These are phyloP conservation scores for Plasmodium fragile DNA, from an alignment of 169 alveolate genomes.

Conservation along the genomic window DNA sequence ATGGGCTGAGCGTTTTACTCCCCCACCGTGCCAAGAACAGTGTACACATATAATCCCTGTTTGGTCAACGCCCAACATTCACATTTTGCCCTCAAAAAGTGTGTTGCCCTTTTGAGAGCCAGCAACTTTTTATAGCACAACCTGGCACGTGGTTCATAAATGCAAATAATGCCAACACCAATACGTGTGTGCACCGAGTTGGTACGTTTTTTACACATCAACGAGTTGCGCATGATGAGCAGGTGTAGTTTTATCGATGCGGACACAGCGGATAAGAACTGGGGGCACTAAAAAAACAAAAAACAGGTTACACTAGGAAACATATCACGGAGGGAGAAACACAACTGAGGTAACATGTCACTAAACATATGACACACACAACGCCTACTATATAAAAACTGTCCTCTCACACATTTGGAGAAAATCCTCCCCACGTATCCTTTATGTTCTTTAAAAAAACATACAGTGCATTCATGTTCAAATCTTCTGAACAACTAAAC, in stretches of 20 bases:
- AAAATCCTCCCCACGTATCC: not conserved
- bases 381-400: not conserved
- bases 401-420: not conserved
- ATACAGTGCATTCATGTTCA: constrained; percentile 12
- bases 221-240: not conserved
- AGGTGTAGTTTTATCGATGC: not conserved
- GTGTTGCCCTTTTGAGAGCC: not conserved
- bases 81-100: not conserved
- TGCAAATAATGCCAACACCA: not conserved
- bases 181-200: not conserved
- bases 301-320: not conserved
- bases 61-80: not conserved
- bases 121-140: not conserved
- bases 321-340: not conserved
- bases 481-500: constrained; percentile 22
- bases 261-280: not conserved
- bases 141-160: not conserved
- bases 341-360: not conserved
- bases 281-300: not conserved
- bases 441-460: constrained; percentile 34
- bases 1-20: not conserved
- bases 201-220: not conserved
- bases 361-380: not conserved
- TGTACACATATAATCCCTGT: not conserved
- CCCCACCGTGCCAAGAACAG: not conserved